Conservation (phyloP, 371 early-diverging fungal species). For the Quaeritorhiza haematococci region DNA sequence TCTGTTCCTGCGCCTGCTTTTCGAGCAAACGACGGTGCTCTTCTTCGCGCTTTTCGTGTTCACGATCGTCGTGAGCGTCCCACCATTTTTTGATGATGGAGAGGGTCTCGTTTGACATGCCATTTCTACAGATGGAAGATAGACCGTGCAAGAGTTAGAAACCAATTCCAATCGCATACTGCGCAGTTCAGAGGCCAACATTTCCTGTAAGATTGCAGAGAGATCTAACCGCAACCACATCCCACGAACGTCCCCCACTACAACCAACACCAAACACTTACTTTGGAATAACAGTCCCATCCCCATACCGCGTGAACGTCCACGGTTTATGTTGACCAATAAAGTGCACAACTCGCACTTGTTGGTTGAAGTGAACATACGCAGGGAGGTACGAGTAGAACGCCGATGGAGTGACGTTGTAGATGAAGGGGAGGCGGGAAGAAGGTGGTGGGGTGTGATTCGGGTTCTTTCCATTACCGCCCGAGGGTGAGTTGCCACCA, state of each 20-base stretch:
- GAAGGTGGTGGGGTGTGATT: constrained; percentile 9
- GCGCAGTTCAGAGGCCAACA: too few species aligned
- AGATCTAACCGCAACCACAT: too few species aligned
- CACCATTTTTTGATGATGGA: constrained; percentile 22
- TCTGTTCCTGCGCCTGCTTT: too few species aligned
- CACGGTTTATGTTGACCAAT: constrained; percentile 89
- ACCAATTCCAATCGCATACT: too few species aligned
- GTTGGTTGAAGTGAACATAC: constrained; percentile 51
- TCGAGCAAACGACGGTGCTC: too few species aligned
- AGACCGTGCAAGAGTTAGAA: too few species aligned
- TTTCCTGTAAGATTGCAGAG: too few species aligned
- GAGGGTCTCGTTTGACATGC: constrained; percentile 7
- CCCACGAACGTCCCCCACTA: too few species aligned
- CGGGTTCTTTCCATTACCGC: too few species aligned
- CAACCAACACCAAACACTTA: too few species aligned
- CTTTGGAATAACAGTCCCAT: constrained; percentile 24
- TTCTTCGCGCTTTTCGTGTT: constrained; percentile 4
- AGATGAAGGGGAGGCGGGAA: constrained; percentile 76
- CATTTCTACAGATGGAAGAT: constrained; percentile 11
- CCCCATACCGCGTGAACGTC: constrained; percentile 34
- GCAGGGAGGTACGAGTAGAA: constrained; percentile 71
- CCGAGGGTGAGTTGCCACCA: too few species aligned
- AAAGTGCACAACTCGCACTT: constrained; percentile 82
- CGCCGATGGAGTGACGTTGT: constrained; percentile 85
- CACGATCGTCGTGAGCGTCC: constrained; percentile 14